Percentiles rank a stretch among this genome's conserved stretches.
These are phyloP conservation scores for Penicillium verrucosum DNA, from an alignment of 2,329 filamentous ascomycete species.

Conservation along the genomic window DNA sequence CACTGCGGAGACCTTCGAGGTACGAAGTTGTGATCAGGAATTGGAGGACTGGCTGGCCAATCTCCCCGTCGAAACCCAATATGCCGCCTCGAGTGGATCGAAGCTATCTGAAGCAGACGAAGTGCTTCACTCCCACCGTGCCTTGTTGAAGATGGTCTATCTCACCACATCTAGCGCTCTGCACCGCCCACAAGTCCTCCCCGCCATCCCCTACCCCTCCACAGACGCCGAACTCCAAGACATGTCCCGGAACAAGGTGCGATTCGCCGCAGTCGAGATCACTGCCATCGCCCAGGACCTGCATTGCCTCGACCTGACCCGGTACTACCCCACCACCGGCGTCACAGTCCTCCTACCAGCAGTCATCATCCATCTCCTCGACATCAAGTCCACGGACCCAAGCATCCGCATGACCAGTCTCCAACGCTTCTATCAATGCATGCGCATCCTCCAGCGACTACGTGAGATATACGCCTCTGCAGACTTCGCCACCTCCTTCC, in stretches of 20 bases:
- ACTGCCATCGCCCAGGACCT: conserved; percentile 78
- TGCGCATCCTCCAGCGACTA: conserved; percentile 83
- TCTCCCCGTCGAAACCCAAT: conserved; percentile 69
- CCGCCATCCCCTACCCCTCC: conserved; percentile 59
- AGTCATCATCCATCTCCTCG: conserved; percentile 88
- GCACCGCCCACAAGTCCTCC: conserved; percentile 85
- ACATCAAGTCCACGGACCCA: conserved; percentile 79
- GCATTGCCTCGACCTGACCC: conserved; percentile 68
- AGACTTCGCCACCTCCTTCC: conserved; percentile 92
- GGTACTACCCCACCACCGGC: conserved; percentile 80
- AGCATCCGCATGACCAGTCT: conserved; percentile 70
- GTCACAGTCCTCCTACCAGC: conserved; percentile 88
- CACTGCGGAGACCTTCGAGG: conserved; percentile 74
- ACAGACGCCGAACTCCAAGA: conserved; percentile 71
- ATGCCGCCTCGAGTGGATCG: conserved; percentile 62
- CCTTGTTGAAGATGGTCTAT: conserved; percentile 90
- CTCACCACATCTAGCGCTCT: conserved; percentile 87
- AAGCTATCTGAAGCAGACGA: conserved; percentile 48
- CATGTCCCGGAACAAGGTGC: conserved; percentile 75
- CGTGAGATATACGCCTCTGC: conserved; percentile 88
- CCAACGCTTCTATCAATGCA: conserved; percentile 83
- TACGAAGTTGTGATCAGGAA: conserved; percentile 74
- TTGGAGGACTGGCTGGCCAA: conserved; percentile 73
- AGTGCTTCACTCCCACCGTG: conserved; percentile 66
- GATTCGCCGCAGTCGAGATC: conserved; percentile 78